Evolutionary conservation across 2,329 filamentous ascomycete genomes (phyloP), one percentile per base, ranked within the genome.

Genomic region (Cercospora janseana): DNA sequence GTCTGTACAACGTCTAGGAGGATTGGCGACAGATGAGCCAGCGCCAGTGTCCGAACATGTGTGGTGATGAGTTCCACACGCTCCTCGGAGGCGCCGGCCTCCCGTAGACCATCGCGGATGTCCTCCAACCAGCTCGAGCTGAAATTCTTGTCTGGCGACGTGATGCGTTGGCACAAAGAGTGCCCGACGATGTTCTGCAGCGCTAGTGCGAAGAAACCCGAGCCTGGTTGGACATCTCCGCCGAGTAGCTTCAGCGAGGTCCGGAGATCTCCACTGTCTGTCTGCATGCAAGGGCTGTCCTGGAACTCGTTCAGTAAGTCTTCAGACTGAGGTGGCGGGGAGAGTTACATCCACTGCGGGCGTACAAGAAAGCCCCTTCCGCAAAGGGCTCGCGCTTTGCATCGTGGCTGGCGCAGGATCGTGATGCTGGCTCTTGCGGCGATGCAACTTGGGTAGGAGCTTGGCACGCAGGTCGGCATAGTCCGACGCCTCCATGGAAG

Each of bases 211-310:
- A 43, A 43, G 24, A 16, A 43, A 18, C 26, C 16, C 10, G 40
- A 28, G 24, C 15, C 40, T 29, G 40, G 40, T 18, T 24, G 40
- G 6, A 29, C 23, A 28, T 24, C 23, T 6, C 18, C n/a, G n/a
- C n/a, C 40, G 13, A 43, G 40, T 8, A 43, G 26, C 24, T 43
- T n/a, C 13, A 43, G 16, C 16, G 40, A 43, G 8, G 40, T 43
- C 16, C 31, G 16, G 24, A 43, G 10, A n/a, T 43, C 38, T 43
- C 21, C 23, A 7, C 13, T 43, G 40, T 26, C 31, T 16, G 40
- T 20, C 2, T 24, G 21, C 6, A 29, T 26, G 6, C 24, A 20
- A 8, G 40, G 8, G 10, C 15, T 28, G 13, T n/a, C 13, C 40
- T 31, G 13, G 18, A 12, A 13, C 15, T 12, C 12, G 9, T 8